A percentile compares a stretch with the other conserved stretches of the same genome.
Evolutionary conservation across 495 filamentous ascomycete species (phyloP).

Genomic region (Neurospora cerealis): DNA sequence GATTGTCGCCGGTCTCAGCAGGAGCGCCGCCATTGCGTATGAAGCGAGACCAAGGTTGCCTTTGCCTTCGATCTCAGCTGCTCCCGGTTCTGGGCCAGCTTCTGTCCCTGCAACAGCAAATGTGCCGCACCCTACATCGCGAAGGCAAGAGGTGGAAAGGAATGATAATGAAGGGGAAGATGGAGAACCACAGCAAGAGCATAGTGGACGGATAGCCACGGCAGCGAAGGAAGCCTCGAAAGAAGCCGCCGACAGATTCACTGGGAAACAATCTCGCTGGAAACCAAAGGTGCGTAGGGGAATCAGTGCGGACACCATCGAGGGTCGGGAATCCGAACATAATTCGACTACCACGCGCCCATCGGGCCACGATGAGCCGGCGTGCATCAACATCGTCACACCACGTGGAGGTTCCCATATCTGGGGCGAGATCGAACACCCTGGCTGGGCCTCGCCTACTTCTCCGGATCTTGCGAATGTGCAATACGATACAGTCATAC

Average conservation of each 20-base stretch:
- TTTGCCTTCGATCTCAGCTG: slow-evolving; percentile 8
- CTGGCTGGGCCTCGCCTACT: slow-evolving; percentile 78
- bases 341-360: slow-evolving; percentile 4
- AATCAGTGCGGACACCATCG: not conserved
- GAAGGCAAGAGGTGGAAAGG: not conserved
- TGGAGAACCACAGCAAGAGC: not conserved
- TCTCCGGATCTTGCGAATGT: slow-evolving; percentile 66
- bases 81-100: not conserved
- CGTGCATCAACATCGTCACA: slow-evolving; percentile 11
- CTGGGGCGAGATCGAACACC: slow-evolving; percentile 76
- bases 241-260: not conserved
- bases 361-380: not conserved
- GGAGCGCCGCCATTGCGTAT: slow-evolving; percentile 75
- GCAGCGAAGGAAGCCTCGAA: not conserved
- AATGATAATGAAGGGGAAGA: not conserved
- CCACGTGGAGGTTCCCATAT: slow-evolving; percentile 25
- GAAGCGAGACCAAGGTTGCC: slow-evolving; percentile 59
- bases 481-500: slow-evolving; percentile 70
- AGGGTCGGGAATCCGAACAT: slow-evolving; percentile 7
- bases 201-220: not conserved
- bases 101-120: not conserved
- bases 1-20: slow-evolving; percentile 57
- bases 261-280: not conserved
- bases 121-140: not conserved
- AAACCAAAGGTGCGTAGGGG: slow-evolving; percentile 1